phyloP scores from a whole-genome alignment of 1,284 basidiomycete species.

The Fomitopsis betulina region DNA sequence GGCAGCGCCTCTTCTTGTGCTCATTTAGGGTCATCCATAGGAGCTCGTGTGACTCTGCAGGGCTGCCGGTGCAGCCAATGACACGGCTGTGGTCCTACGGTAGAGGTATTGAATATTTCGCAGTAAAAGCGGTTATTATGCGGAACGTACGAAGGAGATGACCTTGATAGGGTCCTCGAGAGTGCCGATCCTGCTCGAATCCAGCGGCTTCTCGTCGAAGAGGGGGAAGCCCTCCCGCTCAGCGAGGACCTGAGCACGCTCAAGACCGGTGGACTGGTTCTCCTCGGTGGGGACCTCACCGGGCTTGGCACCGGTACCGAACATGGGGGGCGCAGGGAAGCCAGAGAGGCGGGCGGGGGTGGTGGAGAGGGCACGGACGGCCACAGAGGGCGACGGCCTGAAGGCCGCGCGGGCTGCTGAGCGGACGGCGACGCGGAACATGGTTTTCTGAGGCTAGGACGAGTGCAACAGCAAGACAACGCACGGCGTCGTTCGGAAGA shows the following conservation, averaged over 20 bases:
- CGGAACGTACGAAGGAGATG: slow-evolving; percentile 73
- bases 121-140: background rate
- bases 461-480: slow-evolving; percentile 1
- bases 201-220: slow-evolving; percentile 88
- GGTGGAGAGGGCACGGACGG: slow-evolving; percentile 53
- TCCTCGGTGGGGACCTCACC: slow-evolving; percentile 83
- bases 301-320: slow-evolving; percentile 69
- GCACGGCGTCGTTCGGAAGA: slow-evolving; percentile 6
- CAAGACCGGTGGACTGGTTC: slow-evolving; percentile 93
- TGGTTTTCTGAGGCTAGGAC: slow-evolving; percentile 25
- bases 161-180: slow-evolving; percentile 86
- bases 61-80: slow-evolving; percentile 89
- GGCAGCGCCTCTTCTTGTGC: slow-evolving; percentile 74
- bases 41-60: slow-evolving; percentile 89
- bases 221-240: slow-evolving; percentile 86
- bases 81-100: slow-evolving; percentile 73
- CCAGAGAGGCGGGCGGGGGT: slow-evolving; percentile 45
- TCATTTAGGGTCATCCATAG: slow-evolving; percentile 75
- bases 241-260: slow-evolving; percentile 91
- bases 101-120: background rate
- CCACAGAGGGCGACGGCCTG: slow-evolving; percentile 17
- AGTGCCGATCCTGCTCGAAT: slow-evolving; percentile 86
- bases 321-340: slow-evolving; percentile 62
- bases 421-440: slow-evolving; percentile 42
- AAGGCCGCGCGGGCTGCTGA: slow-evolving; percentile 32